Conservation (phyloP, 192 early-diverging fungal species). For the Chytriomyces hyalinus region DNA sequence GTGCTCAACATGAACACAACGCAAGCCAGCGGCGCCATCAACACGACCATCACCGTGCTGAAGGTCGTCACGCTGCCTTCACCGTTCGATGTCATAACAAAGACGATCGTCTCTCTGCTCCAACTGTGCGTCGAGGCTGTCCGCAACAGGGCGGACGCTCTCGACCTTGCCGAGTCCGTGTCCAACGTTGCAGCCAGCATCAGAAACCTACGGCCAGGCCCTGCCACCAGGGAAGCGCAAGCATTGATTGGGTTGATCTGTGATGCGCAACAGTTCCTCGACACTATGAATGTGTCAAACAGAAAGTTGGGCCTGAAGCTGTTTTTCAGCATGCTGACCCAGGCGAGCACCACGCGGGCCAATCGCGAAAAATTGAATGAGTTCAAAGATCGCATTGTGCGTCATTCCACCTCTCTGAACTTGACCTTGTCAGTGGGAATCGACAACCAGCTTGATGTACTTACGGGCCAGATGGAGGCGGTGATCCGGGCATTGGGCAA, state of each 20-base stretch:
- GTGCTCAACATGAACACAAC: no score
- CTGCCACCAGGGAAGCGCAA: not conserved
- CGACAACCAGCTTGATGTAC: not conserved
- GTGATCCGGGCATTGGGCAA: not conserved
- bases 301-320: not conserved
- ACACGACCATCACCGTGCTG: not conserved
- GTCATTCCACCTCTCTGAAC: not conserved
- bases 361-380: not conserved
- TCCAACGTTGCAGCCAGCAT: not conserved
- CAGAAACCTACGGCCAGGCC: not conserved
- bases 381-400: not conserved
- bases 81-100: not conserved
- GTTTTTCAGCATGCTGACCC: not conserved
- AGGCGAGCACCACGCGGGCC: not conserved
- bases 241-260: not conserved
- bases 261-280: not conserved
- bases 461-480: not conserved
- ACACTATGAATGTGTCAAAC: not conserved
- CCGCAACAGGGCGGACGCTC: not conserved
- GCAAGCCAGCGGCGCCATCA: no score
- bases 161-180: not conserved
- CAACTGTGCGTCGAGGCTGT: not conserved
- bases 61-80: not conserved
- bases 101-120: not conserved
- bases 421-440: not conserved